phyloP scores from a whole-genome alignment of 2,329 filamentous ascomycete species.

The Ophiosphaerella korrae region DNA sequence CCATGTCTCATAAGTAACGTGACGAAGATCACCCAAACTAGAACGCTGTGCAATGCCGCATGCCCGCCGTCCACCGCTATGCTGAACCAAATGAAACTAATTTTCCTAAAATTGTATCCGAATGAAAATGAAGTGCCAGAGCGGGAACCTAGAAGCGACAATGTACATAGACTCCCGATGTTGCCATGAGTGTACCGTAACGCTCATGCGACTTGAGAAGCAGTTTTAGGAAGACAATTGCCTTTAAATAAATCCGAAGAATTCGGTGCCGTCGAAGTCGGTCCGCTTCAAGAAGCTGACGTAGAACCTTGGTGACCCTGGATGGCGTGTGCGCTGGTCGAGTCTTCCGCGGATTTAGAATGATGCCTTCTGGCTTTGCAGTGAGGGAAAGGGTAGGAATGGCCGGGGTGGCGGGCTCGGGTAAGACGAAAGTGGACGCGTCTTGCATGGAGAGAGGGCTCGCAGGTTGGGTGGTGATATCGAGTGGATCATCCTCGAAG shows the following conservation, averaged over 20 bases:
- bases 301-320: slow-evolving; percentile 23
- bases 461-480: slow-evolving; percentile 5
- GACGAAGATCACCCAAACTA: neutral
- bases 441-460: slow-evolving; percentile 24
- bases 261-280: slow-evolving; percentile 23
- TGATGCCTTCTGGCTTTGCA: slow-evolving; percentile 25
- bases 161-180: slow-evolving; percentile 33
- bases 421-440: slow-evolving; percentile 22
- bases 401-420: slow-evolving; percentile 23
- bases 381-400: slow-evolving; percentile 24
- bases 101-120: neutral
- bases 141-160: slow-evolving; percentile 14
- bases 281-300: slow-evolving; percentile 30
- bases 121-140: neutral
- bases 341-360: slow-evolving; percentile 23
- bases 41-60: neutral
- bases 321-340: neutral
- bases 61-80: neutral
- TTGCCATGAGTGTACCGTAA: slow-evolving; percentile 31
- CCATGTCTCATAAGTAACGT: too few relatives aligned
- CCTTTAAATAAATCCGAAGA: slow-evolving; percentile 29
- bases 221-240: slow-evolving; percentile 29
- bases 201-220: slow-evolving; percentile 31
- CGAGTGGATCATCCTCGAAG: slow-evolving; percentile 29
- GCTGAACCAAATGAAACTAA: neutral